Evolutionary conservation across 352 stramenopile species (phyloP), one percentile per base, ranked within the genome.

Genomic region (Peronospora farinosa): DNA sequence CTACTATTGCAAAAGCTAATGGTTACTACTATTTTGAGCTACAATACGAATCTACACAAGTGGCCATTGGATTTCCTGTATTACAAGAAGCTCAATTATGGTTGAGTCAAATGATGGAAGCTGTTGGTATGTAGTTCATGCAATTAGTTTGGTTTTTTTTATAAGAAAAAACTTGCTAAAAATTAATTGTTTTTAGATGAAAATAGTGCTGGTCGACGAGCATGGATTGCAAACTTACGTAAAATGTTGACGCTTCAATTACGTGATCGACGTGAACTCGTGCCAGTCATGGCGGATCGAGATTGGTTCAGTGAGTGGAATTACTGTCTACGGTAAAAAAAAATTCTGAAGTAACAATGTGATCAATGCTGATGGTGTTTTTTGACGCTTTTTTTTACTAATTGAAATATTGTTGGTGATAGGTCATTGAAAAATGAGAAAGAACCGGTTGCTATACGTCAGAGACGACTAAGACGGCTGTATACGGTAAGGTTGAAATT

Each of bases 231-330:
- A 6, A 81, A 75, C 35, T 49, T 92, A 36, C 65, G 65, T 19
- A 72, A 52, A 9, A 65, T 83, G 42, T 43, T 88, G 36, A 70
- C 61, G n/a, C 62, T 88, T 7, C 60, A 60, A 0, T 47, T 83
- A 15, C 61, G 56, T 9, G 70, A 89, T 28, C 75, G 82, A 36
- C 63, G 64, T 1, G 57, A 82, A 6, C 33, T 89, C 13, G 65
- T 87, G 15, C 47, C 63, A 0, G 54, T 65, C 0, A 87, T 92
- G 72, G 66, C 69, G 10, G 64, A 86, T 9, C 63, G 82, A 12
- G 82, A 92, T 53, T 92, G 82, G 82, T 69, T 83, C 40, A 84
- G 65, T 19, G 82, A 92, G 52, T 92, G 82, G 82, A 75, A 76
- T 17, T 87, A 84, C 33, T 91, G 79, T 52, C 46, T 86, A 12